Percentiles rank a stretch among this genome's conserved stretches.
Evolutionary conservation across 2,329 filamentous ascomycete genomes (phyloP).

Genomic region (Microcera coccophila): DNA sequence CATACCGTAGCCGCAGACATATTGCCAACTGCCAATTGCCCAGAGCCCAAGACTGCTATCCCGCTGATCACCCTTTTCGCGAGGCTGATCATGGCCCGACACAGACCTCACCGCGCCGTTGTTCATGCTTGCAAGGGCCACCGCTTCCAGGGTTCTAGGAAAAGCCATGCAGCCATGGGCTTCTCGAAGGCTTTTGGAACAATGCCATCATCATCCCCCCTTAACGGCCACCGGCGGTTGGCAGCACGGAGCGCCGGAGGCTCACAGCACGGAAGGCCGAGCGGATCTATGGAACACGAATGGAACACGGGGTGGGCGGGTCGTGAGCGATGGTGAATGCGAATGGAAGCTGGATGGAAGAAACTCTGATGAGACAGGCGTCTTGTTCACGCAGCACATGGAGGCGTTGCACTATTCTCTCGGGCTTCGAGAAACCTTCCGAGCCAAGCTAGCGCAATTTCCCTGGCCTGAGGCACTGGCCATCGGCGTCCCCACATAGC

Average conservation of each 20-base stretch:
- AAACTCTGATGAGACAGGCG: not conserved
- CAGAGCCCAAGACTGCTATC: conserved; percentile 4
- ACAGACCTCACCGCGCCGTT: not conserved
- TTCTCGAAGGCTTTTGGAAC: conserved; percentile 30
- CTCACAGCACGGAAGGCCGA: not conserved
- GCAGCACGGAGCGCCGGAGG: not conserved
- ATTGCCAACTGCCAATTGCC: too few relatives aligned
- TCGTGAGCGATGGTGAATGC: conserved; percentile 6
- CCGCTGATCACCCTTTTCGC: not conserved
- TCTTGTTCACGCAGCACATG: not conserved
- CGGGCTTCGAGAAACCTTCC: conserved; percentile 37
- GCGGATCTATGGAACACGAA: conserved; percentile 1
- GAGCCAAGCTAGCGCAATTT: conserved; percentile 30
- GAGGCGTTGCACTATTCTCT: not conserved
- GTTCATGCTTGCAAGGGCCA: not conserved
- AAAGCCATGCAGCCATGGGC: conserved; percentile 4
- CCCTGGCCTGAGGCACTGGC: conserved; percentile 22
- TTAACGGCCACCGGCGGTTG: too few relatives aligned
- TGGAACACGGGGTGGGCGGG: conserved; percentile 1
- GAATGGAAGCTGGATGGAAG: not conserved
- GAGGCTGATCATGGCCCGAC: not conserved
- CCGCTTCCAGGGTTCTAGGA: conserved; percentile 1
- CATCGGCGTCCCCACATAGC: conserved; percentile 23
- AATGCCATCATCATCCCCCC: conserved; percentile 14
- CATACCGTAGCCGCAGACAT: conserved; percentile 17